Base-by-base conservation (phyloP, 768 basidiomycete genomes). In the Pisolithus tinctorius region DNA sequence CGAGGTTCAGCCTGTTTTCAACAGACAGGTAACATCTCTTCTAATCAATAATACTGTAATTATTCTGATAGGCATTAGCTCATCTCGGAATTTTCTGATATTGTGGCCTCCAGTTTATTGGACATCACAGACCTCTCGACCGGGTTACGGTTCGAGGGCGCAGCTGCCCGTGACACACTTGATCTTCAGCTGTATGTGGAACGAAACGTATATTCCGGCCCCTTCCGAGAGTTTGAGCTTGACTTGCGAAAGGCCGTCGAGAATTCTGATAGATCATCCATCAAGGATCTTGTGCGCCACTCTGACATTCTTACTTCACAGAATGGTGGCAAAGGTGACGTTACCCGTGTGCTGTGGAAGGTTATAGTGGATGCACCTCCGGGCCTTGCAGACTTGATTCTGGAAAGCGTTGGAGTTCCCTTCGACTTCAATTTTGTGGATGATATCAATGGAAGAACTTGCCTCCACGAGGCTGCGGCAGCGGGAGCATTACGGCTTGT, bases 1-100 rank as follows among this genome's bases (percentile, higher is more conserved):
- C 2, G 96, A 99, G 58, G 89, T 98, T n/a, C 96, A 98, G 60
- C 96, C 94, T 1, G 93, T 94, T 40, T 97, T 97, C 71, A 94
- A 97, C 63, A 76, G 94, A 70, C 92, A 94, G 74, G 90, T 88
- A 50, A 49, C 78, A 64, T n/a, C 31, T 46, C 14, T 26, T 25
- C 49, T 47, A 46, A 46, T 45, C 13, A 47, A 38, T 31, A 34
- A 16, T 23, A 40, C 39, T 17, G 48, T 31, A 48, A 49, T 54
- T 60, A 42, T 62, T 37, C 46, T 53, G 34, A 50, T 50, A 45
- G 55, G 49, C 53, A 51, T 30, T 61, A 95, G 85, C 87, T 97
- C 63, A 93, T 99, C 49, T 89, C 94, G 50, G 93, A 96, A 65
- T 76, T 99, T 39, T 87, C 93, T 25, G 93, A 99, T 62, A 91